These are phyloP conservation scores for Bromus sterilis DNA, from an alignment of 176 grass and related monocot genomes.

Conservation along the genomic window DNA sequence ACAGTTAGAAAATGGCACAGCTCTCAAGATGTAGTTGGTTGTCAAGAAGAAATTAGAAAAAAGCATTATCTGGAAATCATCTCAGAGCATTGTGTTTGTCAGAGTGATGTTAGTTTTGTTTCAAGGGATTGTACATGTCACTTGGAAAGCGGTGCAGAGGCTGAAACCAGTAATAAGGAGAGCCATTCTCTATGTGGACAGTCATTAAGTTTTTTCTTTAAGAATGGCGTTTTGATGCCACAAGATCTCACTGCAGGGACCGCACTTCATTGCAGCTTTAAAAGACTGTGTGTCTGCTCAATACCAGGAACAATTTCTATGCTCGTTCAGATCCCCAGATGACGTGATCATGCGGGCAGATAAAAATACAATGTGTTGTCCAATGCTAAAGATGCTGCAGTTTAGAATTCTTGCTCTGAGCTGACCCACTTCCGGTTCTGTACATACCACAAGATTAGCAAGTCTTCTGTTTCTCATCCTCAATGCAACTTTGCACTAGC, in stretches of 20 bases:
- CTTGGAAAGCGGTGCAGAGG: constrained; percentile 33
- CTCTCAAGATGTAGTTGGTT: constrained; percentile 34
- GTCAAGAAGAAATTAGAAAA: constrained; percentile 25
- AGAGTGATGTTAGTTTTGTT: constrained; percentile 15
- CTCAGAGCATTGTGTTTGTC: constrained; percentile 39
- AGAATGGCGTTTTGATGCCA: constrained; percentile 82
- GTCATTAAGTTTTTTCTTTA: constrained; percentile 59
- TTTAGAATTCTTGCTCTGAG: neutral
- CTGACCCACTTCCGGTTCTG: neutral
- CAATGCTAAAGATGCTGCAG: constrained; percentile 5
- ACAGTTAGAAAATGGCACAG: constrained; percentile 41
- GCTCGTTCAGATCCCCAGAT: neutral
- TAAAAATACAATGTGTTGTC: neutral
- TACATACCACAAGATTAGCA: neutral
- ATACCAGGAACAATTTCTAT: constrained; percentile 41
- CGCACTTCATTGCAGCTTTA: constrained; percentile 63
- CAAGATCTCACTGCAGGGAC: constrained; percentile 30
- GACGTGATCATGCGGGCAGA: constrained; percentile 18
- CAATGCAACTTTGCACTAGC: constrained; percentile 10
- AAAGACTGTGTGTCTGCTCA: constrained; percentile 59
- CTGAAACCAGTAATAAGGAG: constrained; percentile 27
- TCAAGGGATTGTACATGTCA: constrained; percentile 65
- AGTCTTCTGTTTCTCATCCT: constrained; percentile 11
- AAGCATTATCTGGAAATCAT: constrained; percentile 8
- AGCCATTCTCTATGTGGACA: constrained; percentile 13